Evolutionary conservation across 208 protist species (phyloP).

Genomic region (Leishmania major): DNA sequence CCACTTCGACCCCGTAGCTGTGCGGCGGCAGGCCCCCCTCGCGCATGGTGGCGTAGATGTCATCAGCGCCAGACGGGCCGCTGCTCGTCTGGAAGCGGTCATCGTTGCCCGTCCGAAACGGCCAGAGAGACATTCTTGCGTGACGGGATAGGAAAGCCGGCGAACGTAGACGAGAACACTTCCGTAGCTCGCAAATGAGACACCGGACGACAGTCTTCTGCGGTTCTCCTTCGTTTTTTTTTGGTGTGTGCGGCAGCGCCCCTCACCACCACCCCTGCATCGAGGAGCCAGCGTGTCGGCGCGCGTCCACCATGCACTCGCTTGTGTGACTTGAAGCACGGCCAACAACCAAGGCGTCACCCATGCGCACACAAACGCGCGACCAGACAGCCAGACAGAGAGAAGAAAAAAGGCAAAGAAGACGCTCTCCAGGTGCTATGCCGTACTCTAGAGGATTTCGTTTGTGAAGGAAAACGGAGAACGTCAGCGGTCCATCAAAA

Average conservation of each 20-base stretch:
- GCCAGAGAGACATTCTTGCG: slow-evolving; percentile 71
- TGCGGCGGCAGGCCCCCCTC: slow-evolving; percentile 55
- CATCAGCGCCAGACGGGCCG: slow-evolving; percentile 17
- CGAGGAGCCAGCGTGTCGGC: not conserved
- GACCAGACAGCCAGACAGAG: not conserved
- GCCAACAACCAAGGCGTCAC: not conserved
- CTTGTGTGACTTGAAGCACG: not conserved
- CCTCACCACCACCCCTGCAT: too few species aligned
- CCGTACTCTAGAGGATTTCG: not conserved
- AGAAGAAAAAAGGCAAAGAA: not conserved
- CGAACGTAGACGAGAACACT: not conserved
- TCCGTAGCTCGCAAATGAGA: not conserved
- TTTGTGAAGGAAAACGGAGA: not conserved
- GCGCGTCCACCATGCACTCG: not conserved
- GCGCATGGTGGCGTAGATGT: slow-evolving; percentile 78
- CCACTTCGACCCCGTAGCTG: slow-evolving; percentile 66
- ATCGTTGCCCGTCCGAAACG: slow-evolving; percentile 89
- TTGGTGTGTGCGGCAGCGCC: not conserved
- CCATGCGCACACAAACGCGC: not conserved
- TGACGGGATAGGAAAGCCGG: not conserved
- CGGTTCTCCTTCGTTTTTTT: not conserved
- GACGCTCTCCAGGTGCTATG: not conserved
- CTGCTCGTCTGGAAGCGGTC: slow-evolving; percentile 67
- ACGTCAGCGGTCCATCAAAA: too few species aligned
- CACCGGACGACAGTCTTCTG: not conserved